Percentiles rank a stretch among this genome's conserved stretches.
Evolutionary conservation across 2,329 filamentous ascomycete genomes (phyloP).

Genomic region (Purpureocillium lavendulum): DNA sequence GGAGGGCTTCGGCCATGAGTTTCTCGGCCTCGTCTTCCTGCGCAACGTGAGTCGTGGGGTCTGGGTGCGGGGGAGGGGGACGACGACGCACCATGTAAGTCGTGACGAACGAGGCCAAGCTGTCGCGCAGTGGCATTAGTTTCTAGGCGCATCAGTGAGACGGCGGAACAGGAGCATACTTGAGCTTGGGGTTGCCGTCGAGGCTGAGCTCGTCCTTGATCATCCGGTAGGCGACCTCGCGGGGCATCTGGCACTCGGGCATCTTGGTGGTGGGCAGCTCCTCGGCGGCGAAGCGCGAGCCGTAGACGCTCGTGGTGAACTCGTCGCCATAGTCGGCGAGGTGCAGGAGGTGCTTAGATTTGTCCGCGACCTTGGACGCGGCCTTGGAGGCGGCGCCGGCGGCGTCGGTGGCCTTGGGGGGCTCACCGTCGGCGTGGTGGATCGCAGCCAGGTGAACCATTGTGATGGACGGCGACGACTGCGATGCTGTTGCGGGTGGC

Average conservation of each 20-base stretch:
- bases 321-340: conserved; percentile 44
- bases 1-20: conserved; percentile 85
- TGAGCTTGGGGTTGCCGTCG: conserved; percentile 84
- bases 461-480: conserved; percentile 5
- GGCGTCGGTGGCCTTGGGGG: neutral
- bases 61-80: conserved; percentile 3
- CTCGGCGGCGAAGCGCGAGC: conserved; percentile 70
- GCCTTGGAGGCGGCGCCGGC: conserved; percentile 1
- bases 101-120: conserved; percentile 86
- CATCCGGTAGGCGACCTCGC: conserved; percentile 89
- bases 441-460: conserved; percentile 47
- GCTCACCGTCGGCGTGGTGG: conserved; percentile 16
- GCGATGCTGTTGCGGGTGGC: too few species aligned
- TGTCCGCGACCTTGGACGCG: conserved; percentile 24
- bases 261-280: conserved; percentile 80
- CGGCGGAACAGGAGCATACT: conserved; percentile 38
- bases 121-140: conserved; percentile 22
- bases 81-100: conserved; percentile 70
- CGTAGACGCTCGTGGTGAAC: conserved; percentile 78
- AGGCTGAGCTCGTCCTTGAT: conserved; percentile 91
- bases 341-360: conserved; percentile 28
- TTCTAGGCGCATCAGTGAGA: neutral
- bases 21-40: conserved; percentile 92
- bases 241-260: conserved; percentile 84
- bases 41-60: neutral